Percentiles rank a stretch among this genome's conserved stretches.
phyloP scores from a whole-genome alignment of 106 monocot genomes.

The Agapanthus africanus region DNA sequence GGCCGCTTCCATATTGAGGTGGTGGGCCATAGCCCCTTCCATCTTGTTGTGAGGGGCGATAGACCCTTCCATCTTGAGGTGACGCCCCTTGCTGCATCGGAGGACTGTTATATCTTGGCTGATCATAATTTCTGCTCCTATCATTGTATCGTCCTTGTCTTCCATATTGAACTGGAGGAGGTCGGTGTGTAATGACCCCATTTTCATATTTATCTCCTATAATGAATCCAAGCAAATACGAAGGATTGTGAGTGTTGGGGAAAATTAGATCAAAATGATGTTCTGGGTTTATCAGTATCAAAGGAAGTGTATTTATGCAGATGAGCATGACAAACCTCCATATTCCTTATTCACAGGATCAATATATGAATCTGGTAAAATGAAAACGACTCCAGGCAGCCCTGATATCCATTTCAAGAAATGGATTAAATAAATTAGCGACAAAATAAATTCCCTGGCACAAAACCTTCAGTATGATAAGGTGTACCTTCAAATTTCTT shows the following conservation, averaged over 20 bases:
- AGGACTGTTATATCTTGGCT: constrained; percentile 48
- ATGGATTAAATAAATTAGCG: neutral
- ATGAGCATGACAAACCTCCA: constrained; percentile 54
- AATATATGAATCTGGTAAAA: constrained; percentile 93
- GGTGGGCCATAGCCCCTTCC: constrained; percentile 33
- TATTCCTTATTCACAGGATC: constrained; percentile 96
- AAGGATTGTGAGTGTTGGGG: no score
- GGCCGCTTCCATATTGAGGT: constrained; percentile 6
- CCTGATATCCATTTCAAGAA: constrained; percentile 32
- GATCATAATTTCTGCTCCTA: constrained; percentile 53
- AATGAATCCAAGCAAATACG: neutral
- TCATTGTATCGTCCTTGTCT: constrained; percentile 62
- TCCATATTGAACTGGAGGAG: constrained; percentile 78
- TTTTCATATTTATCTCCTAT: constrained; percentile 96
- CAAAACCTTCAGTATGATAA: neutral
- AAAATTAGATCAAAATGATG: neutral
- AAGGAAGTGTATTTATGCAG: neutral
- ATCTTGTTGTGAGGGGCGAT: constrained; percentile 15
- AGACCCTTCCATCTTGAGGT: constrained; percentile 11
- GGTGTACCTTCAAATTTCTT: constrained; percentile 76
- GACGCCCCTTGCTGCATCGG: no score
- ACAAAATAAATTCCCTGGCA: neutral
- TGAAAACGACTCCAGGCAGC: constrained; percentile 92
- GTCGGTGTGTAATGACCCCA: constrained; percentile 88
- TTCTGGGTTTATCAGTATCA: neutral